These are phyloP conservation scores for Podaxis pistillaris DNA, from an alignment of 768 basidiomycete genomes.

Conservation along the genomic window DNA sequence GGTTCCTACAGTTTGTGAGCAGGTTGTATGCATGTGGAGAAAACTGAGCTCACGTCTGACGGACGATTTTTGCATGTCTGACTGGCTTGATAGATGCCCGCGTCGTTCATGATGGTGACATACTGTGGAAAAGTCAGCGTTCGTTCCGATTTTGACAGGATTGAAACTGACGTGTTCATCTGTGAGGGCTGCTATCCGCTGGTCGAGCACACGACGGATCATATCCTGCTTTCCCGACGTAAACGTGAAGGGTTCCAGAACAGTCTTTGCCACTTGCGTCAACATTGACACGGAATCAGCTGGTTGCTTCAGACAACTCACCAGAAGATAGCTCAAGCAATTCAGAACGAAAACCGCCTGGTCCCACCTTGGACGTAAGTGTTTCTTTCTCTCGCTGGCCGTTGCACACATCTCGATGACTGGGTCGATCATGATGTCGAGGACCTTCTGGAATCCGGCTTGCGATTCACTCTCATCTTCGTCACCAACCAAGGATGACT, in stretches of 20 bases:
- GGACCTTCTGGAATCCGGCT: constrained; percentile 62
- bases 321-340: constrained; percentile 80
- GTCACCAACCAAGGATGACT: constrained; percentile 77
- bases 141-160: neutral
- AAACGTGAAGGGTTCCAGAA: constrained; percentile 68
- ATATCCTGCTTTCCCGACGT: constrained; percentile 56
- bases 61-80: constrained; percentile 39
- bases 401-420: constrained; percentile 71
- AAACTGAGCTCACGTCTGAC: constrained; percentile 34
- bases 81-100: constrained; percentile 49
- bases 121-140: constrained; percentile 34
- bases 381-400: constrained; percentile 65
- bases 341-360: constrained; percentile 81
- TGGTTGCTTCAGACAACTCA: constrained; percentile 28
- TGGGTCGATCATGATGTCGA: constrained; percentile 86
- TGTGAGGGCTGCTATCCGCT: constrained; percentile 60
- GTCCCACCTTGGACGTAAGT: constrained; percentile 68
- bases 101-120: constrained; percentile 48
- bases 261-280: constrained; percentile 37
- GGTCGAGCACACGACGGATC: constrained; percentile 61
- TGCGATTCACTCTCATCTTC: constrained; percentile 42
- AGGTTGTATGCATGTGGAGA: neutral
- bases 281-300: neutral
- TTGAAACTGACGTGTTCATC: constrained; percentile 74
- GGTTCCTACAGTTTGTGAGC: constrained; percentile 43